phyloP scores from a whole-genome alignment of 208 protist genomes.

The Porcisia deanei region DNA sequence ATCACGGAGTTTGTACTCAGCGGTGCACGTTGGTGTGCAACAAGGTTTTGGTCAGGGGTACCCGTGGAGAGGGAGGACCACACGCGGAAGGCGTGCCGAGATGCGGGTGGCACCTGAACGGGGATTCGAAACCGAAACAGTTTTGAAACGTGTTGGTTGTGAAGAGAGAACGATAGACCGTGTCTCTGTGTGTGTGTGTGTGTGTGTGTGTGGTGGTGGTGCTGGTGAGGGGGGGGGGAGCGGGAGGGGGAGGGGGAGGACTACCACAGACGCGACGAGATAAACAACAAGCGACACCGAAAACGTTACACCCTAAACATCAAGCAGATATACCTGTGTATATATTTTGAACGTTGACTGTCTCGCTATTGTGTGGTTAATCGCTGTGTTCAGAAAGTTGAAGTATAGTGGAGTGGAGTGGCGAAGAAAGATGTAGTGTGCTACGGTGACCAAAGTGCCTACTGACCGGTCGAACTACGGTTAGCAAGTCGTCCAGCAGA shows the following conservation, averaged over 20 bases:
- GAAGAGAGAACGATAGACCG: not conserved
- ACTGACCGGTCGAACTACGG: not conserved
- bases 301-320: too few species aligned
- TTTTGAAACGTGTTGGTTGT: not conserved
- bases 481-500: not conserved
- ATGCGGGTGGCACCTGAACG: constrained; percentile 15
- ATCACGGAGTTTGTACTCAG: not conserved
- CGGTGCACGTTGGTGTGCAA: not conserved
- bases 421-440: not conserved
- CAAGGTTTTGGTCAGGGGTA: too few species aligned
- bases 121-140: constrained; percentile 10
- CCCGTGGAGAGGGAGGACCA: too few species aligned
- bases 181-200: not conserved
- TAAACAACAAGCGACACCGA: not conserved
- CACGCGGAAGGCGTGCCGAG: not conserved
- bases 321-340: too few species aligned
- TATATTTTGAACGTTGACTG: too few species aligned
- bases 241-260: not conserved
- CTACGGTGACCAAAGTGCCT: not conserved
- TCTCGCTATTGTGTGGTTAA: too few species aligned
- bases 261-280: not conserved
- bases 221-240: not conserved
- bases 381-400: too few species aligned
- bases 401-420: not conserved
- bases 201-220: constrained; percentile 7